Evolutionary conservation across 2,329 filamentous ascomycete genomes (phyloP).

Genomic region (Paraphoma sp.): DNA sequence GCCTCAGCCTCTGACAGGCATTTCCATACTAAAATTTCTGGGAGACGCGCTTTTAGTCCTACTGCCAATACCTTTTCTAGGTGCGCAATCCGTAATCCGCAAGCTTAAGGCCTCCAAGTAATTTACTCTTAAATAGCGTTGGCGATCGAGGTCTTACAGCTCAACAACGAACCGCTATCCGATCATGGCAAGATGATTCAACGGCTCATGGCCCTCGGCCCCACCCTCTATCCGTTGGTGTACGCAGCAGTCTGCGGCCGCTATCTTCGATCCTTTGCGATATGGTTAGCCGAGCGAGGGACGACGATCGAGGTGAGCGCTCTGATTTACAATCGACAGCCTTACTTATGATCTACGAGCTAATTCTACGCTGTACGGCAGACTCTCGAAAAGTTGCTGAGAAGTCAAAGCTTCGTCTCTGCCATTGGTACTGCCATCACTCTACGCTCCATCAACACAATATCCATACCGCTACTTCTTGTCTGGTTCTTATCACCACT

Average conservation of each 20-base stretch:
- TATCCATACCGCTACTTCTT: neutral
- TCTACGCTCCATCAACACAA: slow-evolving; percentile 3
- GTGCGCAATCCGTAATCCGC: neutral
- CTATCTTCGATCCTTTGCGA: slow-evolving; percentile 2
- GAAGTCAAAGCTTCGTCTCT: slow-evolving; percentile 14
- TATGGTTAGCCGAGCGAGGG: slow-evolving; percentile 3
- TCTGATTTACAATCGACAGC: neutral
- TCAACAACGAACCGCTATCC: neutral
- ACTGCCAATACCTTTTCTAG: slow-evolving; percentile 8
- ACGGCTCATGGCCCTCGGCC: slow-evolving; percentile 7
- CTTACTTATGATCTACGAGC: neutral
- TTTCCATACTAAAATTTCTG: neutral
- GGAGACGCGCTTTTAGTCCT: slow-evolving; percentile 3
- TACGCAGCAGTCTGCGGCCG: slow-evolving; percentile 11
- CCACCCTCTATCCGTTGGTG: slow-evolving; percentile 9
- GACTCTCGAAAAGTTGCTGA: slow-evolving; percentile 10
- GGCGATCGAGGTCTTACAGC: neutral
- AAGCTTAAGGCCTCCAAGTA: neutral
- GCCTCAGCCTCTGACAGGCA: neutral
- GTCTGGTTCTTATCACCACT: slow-evolving; percentile 8
- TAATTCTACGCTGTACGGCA: neutral
- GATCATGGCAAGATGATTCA: slow-evolving; percentile 1
- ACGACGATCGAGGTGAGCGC: slow-evolving; percentile 2
- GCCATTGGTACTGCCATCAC: slow-evolving; percentile 6
- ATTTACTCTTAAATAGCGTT: neutral